These are phyloP conservation scores for Crithidia fasciculata DNA, from an alignment of 208 protist genomes.

Conservation along the genomic window DNA sequence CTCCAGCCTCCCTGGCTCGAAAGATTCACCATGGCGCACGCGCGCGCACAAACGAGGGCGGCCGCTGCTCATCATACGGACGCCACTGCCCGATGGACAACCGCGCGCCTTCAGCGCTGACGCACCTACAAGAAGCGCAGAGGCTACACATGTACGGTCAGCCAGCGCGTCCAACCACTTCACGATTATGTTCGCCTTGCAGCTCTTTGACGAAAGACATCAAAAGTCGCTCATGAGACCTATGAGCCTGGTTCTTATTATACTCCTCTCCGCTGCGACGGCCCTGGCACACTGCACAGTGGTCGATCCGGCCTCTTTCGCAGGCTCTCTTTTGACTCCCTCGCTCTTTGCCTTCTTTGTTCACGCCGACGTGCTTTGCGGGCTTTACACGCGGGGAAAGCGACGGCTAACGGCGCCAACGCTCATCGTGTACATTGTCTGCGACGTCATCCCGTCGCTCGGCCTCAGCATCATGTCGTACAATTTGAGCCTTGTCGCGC, in stretches of 20 bases:
- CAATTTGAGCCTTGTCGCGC: constrained; percentile 18
- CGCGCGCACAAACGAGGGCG: constrained; percentile 1
- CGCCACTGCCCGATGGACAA: background rate
- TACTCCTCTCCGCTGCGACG: constrained; percentile 28
- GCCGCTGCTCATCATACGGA: constrained; percentile 7
- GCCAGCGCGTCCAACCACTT: constrained; percentile 3
- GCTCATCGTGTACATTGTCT: constrained; percentile 62
- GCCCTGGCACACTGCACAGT: constrained; percentile 51
- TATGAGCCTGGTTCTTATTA: constrained; percentile 37
- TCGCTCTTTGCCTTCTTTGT: constrained; percentile 48
- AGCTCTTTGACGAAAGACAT: constrained; percentile 53
- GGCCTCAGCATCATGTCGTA: constrained; percentile 50
- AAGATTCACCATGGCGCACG: background rate
- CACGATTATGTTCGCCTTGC: constrained; percentile 33
- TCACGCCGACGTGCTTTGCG: constrained; percentile 46
- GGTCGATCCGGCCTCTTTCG: constrained; percentile 36
- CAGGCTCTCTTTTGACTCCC: constrained; percentile 43
- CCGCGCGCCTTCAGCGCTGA: background rate
- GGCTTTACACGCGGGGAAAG: constrained; percentile 31
- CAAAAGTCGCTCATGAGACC: constrained; percentile 47
- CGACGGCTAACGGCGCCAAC: constrained; percentile 39
- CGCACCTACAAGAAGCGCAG: background rate
- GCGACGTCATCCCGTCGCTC: constrained; percentile 71
- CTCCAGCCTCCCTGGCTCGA: too few species aligned
- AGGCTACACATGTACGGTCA: background rate